Percentiles rank a stretch among this genome's conserved stretches.
Conservation (phyloP, 176 grass and related monocot species). For the Aegilops bicornis region DNA sequence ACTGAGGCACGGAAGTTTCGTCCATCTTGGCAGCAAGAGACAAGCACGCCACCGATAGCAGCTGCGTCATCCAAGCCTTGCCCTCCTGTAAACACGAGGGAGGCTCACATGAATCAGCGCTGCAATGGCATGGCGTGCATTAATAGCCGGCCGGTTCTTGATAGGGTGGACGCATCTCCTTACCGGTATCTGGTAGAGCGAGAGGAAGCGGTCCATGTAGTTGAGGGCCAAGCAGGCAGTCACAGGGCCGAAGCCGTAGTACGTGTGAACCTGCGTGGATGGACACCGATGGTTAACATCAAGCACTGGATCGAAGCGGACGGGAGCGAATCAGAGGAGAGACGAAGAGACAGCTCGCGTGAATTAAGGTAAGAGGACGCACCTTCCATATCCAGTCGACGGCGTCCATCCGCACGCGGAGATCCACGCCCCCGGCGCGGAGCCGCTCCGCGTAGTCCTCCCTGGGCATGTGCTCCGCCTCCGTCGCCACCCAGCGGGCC, state of each 20-base stretch:
- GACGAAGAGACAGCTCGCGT: neutral
- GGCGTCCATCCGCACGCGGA: conserved; percentile 62
- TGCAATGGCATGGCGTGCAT: neutral
- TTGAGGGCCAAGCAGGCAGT: conserved; percentile 67
- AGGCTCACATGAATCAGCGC: neutral
- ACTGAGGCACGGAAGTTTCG: conserved; percentile 65
- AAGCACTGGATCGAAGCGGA: neutral
- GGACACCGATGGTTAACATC: neutral
- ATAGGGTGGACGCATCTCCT: neutral
- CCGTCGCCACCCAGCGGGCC: conserved; percentile 47
- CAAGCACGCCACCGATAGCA: conserved; percentile 85
- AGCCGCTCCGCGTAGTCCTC: conserved; percentile 73
- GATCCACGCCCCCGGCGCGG: conserved; percentile 42
- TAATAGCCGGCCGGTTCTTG: neutral
- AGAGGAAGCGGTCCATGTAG: conserved; percentile 98
- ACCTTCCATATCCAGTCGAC: conserved; percentile 98
- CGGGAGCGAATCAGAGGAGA: neutral
- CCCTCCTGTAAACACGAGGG: conserved; percentile 54
- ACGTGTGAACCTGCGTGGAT: conserved; percentile 57
- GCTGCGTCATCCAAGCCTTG: conserved; percentile 80
- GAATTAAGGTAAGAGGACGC: neutral
- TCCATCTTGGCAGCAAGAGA: conserved; percentile 98
- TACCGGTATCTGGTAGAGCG: conserved; percentile 78
- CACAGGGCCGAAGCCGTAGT: conserved; percentile 73
- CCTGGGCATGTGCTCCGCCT: conserved; percentile 70